phyloP scores from a whole-genome alignment of 75 land plant species.

The Cryptomeria japonica region DNA sequence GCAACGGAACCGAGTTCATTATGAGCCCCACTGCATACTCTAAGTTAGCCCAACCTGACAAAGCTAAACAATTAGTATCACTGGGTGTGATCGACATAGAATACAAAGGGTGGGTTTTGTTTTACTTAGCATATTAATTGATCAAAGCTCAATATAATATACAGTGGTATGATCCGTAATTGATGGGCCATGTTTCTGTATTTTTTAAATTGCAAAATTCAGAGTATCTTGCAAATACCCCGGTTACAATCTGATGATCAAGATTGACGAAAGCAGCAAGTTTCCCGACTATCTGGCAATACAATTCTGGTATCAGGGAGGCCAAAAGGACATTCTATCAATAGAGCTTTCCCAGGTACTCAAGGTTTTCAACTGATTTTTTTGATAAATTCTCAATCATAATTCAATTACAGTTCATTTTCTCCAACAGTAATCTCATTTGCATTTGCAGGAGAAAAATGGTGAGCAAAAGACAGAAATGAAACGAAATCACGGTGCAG shows the following conservation, averaged over 20 bases:
- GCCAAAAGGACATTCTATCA: constrained; percentile 24
- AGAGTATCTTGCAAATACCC: constrained; percentile 38
- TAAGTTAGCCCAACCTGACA: constrained; percentile 19
- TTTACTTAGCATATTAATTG: no score
- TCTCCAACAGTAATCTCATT: background rate
- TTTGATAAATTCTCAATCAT: background rate
- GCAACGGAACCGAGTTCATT: constrained; percentile 55
- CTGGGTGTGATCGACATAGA: constrained; percentile 47
- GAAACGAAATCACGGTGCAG: constrained; percentile 48
- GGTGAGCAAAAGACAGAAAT: constrained; percentile 35
- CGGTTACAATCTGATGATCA: constrained; percentile 27
- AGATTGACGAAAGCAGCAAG: constrained; percentile 45
- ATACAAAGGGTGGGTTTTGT: constrained; percentile 35
- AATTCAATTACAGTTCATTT: background rate
- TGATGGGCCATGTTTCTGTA: background rate
- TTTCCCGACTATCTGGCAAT: constrained; percentile 49
- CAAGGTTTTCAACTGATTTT: background rate
- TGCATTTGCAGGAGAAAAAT: constrained; percentile 21
- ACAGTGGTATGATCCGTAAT: no score
- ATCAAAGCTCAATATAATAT: no score
- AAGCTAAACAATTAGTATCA: constrained; percentile 28
- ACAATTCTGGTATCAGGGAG: constrained; percentile 28
- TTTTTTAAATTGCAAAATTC: background rate
- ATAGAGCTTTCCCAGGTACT: constrained; percentile 25
- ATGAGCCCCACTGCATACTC: constrained; percentile 36